Conservation (phyloP, 495 filamentous ascomycete species). For the Daldinia childiae region DNA sequence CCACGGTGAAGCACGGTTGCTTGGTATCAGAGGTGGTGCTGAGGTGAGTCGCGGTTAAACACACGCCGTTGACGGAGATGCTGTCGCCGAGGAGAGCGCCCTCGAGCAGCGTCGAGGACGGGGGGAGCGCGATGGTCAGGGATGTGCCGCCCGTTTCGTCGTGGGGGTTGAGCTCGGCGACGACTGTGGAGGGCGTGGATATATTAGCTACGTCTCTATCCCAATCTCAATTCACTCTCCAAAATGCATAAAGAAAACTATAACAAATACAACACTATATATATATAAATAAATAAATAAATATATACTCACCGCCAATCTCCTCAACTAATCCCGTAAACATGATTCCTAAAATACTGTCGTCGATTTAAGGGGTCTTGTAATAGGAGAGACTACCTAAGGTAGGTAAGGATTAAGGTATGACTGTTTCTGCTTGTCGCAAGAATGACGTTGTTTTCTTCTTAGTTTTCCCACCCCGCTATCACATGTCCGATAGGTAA, state of each 20-base stretch:
- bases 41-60: conserved; percentile 84
- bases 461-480: conserved; percentile 25
- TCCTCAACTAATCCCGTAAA: conserved; percentile 98
- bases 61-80: conserved; percentile 87
- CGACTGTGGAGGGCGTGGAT: conserved; percentile 62
- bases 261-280: not conserved
- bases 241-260: not conserved
- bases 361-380: not conserved
- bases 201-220: not conserved
- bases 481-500: conserved; percentile 22
- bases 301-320: conserved; percentile 76
- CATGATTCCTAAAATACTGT: conserved; percentile 64
- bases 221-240: not conserved
- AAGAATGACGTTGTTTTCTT: conserved; percentile 35
- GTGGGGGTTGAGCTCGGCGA: conserved; percentile 80
- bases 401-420: too few species aligned
- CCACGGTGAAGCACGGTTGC: conserved; percentile 77
- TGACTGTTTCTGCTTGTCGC: conserved; percentile 18
- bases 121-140: conserved; percentile 76
- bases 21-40: not conserved
- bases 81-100: conserved; percentile 91
- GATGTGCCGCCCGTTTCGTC: conserved; percentile 87
- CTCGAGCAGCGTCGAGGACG: conserved; percentile 74
- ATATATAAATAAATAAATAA: not conserved
- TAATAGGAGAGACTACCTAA: not conserved